Evolutionary conservation across 2,329 filamentous ascomycete species (phyloP), one percentile per base, ranked within the genome.

Genomic region (Sclerotinia glacialis): DNA sequence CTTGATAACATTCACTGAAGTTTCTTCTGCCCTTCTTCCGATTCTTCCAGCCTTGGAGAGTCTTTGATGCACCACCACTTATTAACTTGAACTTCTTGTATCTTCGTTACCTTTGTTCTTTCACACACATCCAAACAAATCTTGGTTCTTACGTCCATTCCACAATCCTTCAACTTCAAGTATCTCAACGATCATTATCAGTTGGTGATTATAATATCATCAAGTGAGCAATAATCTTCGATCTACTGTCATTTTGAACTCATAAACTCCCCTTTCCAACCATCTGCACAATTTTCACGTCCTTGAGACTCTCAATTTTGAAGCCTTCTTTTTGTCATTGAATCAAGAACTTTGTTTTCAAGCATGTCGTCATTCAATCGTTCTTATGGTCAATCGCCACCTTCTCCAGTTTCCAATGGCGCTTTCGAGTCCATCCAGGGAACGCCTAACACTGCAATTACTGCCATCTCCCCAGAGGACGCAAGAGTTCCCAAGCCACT

Each of bases 401-500:
- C 72, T 12, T 64, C 78, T 67, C 85, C 84, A 0, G 28, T 61
- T 11, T 83, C 83, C 1, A 79, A 74, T 64, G 83, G 81, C 55
- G 81, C 79, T 26, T 81, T 80, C 42, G 84, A 85, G 62, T 88
- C 87, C 14, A 83, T 81, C 73, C 83, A 85, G 71, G 84, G 83
- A 21, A 90, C 89, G 7, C 88, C 88, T 0, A 86, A 89, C 67
- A 89, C 87, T 9, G 84, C 83, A 60, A 71, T 88, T 52, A 88
- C 87, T 6, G 78, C 83, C 7, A 89, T 89, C 74, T 90, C 87
- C 5, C 86, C 87, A 0, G 83, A 86, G 21, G 85, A 86, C 50
- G 77, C 47, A 21, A 66, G 56, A 37, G 18, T 42, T 31, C 28
- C 47, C 21, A 71, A 67, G 34, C 31, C 67, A 21, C 58, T 54